Percentiles rank a stretch among this genome's conserved stretches.
Conservation (phyloP, 306 rosid genomes). For the Acmispon strigosus region DNA sequence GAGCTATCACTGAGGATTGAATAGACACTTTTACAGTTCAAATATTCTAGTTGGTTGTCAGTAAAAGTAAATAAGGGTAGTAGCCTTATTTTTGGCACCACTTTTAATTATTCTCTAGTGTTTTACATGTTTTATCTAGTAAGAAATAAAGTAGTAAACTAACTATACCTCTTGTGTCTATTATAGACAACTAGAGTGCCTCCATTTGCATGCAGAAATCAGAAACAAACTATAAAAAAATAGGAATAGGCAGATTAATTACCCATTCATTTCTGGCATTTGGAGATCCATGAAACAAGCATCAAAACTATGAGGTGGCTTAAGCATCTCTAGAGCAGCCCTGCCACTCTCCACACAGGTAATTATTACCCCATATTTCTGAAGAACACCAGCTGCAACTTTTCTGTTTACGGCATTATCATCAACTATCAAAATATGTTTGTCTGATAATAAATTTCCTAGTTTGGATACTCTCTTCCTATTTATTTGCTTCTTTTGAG, state of each 20-base stretch:
- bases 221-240: not conserved
- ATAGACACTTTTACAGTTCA: no score
- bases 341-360: slow-evolving; percentile 74
- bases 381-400: slow-evolving; percentile 88
- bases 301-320: slow-evolving; percentile 72
- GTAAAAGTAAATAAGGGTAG: no score
- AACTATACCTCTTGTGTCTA: not conserved
- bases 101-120: not conserved
- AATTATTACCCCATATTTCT: slow-evolving; percentile 73
- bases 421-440: slow-evolving; percentile 81
- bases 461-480: slow-evolving; percentile 47
- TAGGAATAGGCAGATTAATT: slow-evolving; percentile 26
- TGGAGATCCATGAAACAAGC: slow-evolving; percentile 99
- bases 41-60: no score
- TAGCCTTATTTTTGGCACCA: not conserved
- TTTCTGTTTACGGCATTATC: slow-evolving; percentile 80
- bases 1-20: no score
- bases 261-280: slow-evolving; percentile 99
- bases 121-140: not conserved
- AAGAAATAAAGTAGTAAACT: not conserved
- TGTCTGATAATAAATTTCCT: slow-evolving; percentile 48
- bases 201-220: slow-evolving; percentile 10
- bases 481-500: slow-evolving; percentile 39
- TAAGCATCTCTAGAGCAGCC: slow-evolving; percentile 57
- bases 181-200: not conserved